Conservation (phyloP, 1,139 yeast genomes). For the Zygosaccharomyces sapae region DNA sequence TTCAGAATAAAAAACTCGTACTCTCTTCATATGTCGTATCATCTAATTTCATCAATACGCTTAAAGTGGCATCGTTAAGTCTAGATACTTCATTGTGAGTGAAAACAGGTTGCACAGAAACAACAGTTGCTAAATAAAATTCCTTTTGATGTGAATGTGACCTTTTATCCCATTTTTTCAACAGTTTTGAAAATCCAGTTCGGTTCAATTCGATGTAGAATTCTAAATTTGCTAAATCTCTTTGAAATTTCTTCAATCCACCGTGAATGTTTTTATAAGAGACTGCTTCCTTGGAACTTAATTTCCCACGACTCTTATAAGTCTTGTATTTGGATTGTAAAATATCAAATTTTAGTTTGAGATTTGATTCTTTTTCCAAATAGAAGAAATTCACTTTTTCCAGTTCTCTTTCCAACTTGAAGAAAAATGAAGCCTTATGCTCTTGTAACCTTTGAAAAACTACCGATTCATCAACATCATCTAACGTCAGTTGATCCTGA, state of each 20-base stretch:
- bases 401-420: conserved; percentile 85
- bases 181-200: conserved; percentile 90
- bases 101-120: conserved; percentile 95
- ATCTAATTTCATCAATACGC: conserved; percentile 76
- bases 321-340: conserved; percentile 68
- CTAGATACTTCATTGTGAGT: conserved; percentile 84
- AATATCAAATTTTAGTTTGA: conserved; percentile 71
- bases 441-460: conserved; percentile 68
- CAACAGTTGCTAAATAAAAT: conserved; percentile 84
- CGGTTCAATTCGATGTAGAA: conserved; percentile 92
- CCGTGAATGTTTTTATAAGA: conserved; percentile 69
- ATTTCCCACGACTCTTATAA: conserved; percentile 44
- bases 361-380: conserved; percentile 82
- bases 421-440: conserved; percentile 89
- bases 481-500: conserved; percentile 18
- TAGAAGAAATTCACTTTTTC: conserved; percentile 91
- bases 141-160: conserved; percentile 94
- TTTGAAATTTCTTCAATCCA: conserved; percentile 82
- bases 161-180: conserved; percentile 96
- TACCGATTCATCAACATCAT: conserved; percentile 30
- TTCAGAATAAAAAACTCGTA: conserved; percentile 25
- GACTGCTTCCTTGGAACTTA: conserved; percentile 49
- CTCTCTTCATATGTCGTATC: conserved; percentile 77
- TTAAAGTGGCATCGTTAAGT: conserved; percentile 59
- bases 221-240: conserved; percentile 80